Evolutionary conservation across 108 stramenopile species (phyloP), one percentile per base, ranked within the genome.

Genomic region (Nitzschia sp.): DNA sequence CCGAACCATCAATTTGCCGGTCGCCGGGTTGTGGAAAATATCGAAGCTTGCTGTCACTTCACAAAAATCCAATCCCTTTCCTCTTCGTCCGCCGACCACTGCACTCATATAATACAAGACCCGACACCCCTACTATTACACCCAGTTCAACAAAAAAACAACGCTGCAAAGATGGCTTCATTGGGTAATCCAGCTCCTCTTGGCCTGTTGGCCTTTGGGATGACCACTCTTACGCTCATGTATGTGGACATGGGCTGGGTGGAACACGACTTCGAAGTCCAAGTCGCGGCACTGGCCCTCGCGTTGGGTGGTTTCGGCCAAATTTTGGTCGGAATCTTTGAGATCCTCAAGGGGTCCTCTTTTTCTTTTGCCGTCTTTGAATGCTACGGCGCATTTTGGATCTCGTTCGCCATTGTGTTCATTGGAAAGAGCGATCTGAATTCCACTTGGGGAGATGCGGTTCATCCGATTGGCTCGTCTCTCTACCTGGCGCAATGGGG

Each of bases 311-410:
- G 55, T 28, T 29, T 57, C 21, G 55, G 55, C 55, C 55, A 57
- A 22, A n/a, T 57, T 15, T 33, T 57, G 55, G 55, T 57, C n/a
- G 55, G 30, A 15, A 57, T 57, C 55, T 57, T 57, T 57, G 55
- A 57, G n/a, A 57, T 57, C 4, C 11, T 57, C 21, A 29, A 57
- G 11, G 55, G 55, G 5, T 32, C 30, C 4, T 57, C 55, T 27
- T 57, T 57, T 33, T 32, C 30, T 4, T 57, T 57, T n/a, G 55
- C 55, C 5, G 55, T 57, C 15, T 57, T 57, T 22, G 28, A 32
- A 29, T 32, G 55, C 29, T 57, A 57, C 28, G 55, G 55, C 22
- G 22, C 28, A 4, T 57, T 57, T 33, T 57, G 55, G 55, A 8
- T 57, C 30, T 13, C 30, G 5, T 57, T 22, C 26, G 55, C 55